Evolutionary conservation across 2,329 filamentous ascomycete genomes (phyloP), one percentile per base, ranked within the genome.

Genomic region (Nannizziopsis arthrosporioides): DNA sequence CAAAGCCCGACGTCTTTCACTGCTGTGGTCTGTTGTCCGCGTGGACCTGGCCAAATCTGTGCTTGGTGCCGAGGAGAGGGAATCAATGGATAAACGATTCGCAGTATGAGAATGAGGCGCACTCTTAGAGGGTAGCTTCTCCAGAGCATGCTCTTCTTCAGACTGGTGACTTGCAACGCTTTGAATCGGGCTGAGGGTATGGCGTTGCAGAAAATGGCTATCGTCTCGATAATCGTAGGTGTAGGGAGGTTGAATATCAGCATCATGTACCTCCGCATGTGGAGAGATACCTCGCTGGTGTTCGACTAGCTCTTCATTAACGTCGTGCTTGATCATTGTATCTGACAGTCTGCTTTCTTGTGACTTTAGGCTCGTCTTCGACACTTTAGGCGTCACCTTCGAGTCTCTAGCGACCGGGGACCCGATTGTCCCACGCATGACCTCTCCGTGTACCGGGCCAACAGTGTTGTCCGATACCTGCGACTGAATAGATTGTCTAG

Each of bases 121-220:
- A 5, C 27, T 19, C n/a, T 19, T 35, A 4, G 6, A 15, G 22
- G 9, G 27, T 74, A 76, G 1, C 77, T 72, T 78, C 50, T 81
- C 74, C 42, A 76, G 76, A 57, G 76, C 77, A 31, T 73, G 73
- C 52, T 81, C 75, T 57, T 73, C 81, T 46, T 79, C 78, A 57
- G 88, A 81, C 3, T 79, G 82, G 58, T 88, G 90, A 53, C 89
- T 92, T 9, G 87, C 90, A 12, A 94, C 85, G 58, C 89, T 95
- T 56, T 92, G 89, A 51, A 94, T 89, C 0, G 90, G 90, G 61
- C 89, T 95, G 42, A 93, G 68, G 9, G 81, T 82, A 37, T 85
- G 82, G 45, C 42, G 49, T 6, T 42, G 12, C 10, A 44, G 15
- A 9, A 35, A 36, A 6, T 45, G 41, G 31, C 32, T 32, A n/a